Percentiles rank a stretch among this genome's conserved stretches.
These are phyloP conservation scores for Populus tremula DNA, from an alignment of 345 rosid species.

Conservation along the genomic window DNA sequence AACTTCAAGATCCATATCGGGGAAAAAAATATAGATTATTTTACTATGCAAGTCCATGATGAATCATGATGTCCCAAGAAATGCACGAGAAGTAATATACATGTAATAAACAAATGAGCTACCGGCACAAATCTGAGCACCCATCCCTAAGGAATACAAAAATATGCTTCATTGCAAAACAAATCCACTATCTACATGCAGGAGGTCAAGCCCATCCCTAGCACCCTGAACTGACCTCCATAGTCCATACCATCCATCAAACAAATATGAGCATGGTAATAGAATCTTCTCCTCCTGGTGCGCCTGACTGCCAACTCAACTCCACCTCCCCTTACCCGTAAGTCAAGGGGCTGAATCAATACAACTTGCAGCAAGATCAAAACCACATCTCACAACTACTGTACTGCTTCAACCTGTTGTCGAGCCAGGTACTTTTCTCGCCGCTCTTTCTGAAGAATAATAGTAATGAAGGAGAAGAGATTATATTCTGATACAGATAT, in stretches of 20 bases:
- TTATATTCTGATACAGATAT: not conserved
- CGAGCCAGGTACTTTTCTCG: constrained; percentile 92
- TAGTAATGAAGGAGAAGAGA: not conserved
- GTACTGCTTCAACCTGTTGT: constrained; percentile 65
- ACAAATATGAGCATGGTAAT: constrained; percentile 14
- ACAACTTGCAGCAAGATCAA: not conserved
- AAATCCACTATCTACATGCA: constrained; percentile 24
- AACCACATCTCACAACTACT: constrained; percentile 15
- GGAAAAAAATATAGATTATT: too few species aligned
- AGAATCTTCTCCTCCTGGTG: not conserved
- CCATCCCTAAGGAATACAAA: not conserved
- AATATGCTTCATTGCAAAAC: not conserved
- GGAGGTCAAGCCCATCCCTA: not conserved
- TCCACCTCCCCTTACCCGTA: constrained; percentile 5
- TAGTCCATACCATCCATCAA: constrained; percentile 1
- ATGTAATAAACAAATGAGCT: not conserved
- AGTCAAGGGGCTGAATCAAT: not conserved
- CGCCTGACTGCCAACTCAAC: not conserved
- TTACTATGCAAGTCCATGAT: not conserved
- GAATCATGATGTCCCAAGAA: not conserved
- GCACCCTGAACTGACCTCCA: not conserved
- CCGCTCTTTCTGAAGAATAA: constrained; percentile 72
- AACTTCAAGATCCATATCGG: not conserved
- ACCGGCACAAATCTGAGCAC: not conserved
- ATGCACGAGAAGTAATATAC: not conserved